A percentile compares a stretch with the other conserved stretches of the same genome.
Conservation (phyloP, 2,329 filamentous ascomycete genomes). For the Pyricularia sp. region DNA sequence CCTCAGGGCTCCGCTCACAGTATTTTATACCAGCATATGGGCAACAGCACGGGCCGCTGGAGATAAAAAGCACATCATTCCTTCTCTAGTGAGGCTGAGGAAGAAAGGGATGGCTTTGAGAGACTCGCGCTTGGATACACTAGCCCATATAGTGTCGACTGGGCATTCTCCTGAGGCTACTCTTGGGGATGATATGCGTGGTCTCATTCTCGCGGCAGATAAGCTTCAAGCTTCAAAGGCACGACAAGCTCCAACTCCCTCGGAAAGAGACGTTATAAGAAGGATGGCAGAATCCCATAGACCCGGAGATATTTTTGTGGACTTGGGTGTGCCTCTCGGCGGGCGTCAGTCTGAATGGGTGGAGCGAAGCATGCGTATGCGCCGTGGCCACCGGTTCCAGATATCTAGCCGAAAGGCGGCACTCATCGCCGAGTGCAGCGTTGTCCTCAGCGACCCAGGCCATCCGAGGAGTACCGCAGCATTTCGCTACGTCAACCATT, state of each 20-base stretch:
- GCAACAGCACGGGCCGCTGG: neutral
- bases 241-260: neutral
- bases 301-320: neutral
- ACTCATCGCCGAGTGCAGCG: constrained; percentile 13
- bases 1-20: neutral
- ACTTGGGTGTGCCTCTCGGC: neutral
- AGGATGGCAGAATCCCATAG: neutral
- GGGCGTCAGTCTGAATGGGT: neutral
- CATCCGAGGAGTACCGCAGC: constrained; percentile 14
- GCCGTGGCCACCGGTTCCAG: neutral
- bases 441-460: constrained; percentile 10
- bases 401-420: constrained; percentile 8
- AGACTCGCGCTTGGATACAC: neutral
- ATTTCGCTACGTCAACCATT: constrained; percentile 22
- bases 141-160: neutral
- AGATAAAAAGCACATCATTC: neutral
- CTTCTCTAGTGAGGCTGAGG: neutral
- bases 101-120: neutral
- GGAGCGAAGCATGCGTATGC: neutral
- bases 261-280: neutral
- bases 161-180: neutral
- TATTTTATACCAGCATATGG: neutral
- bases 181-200: neutral
- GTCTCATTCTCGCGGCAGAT: neutral
- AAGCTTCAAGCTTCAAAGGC: neutral